These are phyloP conservation scores for Metschnikowia lachancei DNA, from an alignment of 805 yeast genomes.

Conservation along the genomic window DNA sequence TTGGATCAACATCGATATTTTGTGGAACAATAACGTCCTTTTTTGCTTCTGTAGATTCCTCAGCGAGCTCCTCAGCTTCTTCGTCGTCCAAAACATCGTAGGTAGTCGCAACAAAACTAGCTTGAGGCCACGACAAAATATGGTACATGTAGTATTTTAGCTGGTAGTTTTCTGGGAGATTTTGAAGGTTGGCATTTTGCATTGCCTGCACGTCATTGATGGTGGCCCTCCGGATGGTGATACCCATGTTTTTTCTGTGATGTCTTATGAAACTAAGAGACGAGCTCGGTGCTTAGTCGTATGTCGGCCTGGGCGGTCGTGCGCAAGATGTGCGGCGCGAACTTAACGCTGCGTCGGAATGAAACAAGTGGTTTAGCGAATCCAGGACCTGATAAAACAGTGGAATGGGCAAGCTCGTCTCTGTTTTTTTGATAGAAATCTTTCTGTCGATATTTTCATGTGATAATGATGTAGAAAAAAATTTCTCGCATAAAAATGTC, in stretches of 20 bases:
- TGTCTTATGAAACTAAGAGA: neutral
- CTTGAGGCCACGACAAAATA: constrained; percentile 94
- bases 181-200: constrained; percentile 91
- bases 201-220: constrained; percentile 85
- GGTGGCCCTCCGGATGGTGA: constrained; percentile 85
- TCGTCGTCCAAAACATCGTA: constrained; percentile 43
- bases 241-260: constrained; percentile 53
- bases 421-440: no score
- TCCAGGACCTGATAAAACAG: no score
- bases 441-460: no score
- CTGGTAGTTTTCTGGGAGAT: constrained; percentile 92
- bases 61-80: constrained; percentile 14
- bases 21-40: constrained; percentile 12
- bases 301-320: constrained; percentile 2
- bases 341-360: neutral
- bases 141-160: constrained; percentile 93
- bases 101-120: constrained; percentile 91
- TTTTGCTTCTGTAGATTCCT: constrained; percentile 4
- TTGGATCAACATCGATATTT: constrained; percentile 36
- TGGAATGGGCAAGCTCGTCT: no score
- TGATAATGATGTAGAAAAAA: no score
- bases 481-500: no score
- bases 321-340: constrained; percentile 5
- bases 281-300: neutral
- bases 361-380: no score